phyloP scores from a whole-genome alignment of 2,329 filamentous ascomycete species.

The Cadophora sp. region DNA sequence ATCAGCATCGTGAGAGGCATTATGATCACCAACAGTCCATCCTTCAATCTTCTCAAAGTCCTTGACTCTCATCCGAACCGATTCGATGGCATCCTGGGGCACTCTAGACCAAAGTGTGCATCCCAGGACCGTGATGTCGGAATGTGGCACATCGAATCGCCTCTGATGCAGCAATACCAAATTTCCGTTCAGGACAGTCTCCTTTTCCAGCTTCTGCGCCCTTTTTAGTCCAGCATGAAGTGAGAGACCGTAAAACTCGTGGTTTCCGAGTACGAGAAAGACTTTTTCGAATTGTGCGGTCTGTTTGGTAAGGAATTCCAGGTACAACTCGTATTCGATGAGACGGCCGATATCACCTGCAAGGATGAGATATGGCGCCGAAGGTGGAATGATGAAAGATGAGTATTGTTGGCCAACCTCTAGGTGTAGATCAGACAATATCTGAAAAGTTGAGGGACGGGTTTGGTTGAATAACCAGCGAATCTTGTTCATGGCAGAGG shows the following conservation, averaged over 20 bases:
- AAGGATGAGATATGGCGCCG: constrained; percentile 54
- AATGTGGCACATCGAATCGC: constrained; percentile 48
- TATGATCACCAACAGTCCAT: constrained; percentile 28
- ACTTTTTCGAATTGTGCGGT: constrained; percentile 51
- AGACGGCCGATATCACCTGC: constrained; percentile 56
- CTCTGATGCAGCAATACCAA: constrained; percentile 51
- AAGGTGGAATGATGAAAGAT: constrained; percentile 48
- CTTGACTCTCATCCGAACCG: constrained; percentile 17
- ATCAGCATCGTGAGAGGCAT: constrained; percentile 36
- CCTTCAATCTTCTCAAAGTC: constrained; percentile 30
- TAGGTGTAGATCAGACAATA: constrained; percentile 53
- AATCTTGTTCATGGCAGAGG: constrained; percentile 16
- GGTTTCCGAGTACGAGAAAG: constrained; percentile 55
- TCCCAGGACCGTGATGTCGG: constrained; percentile 51
- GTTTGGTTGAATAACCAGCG: constrained; percentile 19
- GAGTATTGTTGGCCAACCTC: constrained; percentile 52
- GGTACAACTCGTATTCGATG: constrained; percentile 48
- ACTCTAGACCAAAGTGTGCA: constrained; percentile 59
- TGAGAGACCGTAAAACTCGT: constrained; percentile 52
- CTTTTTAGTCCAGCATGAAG: constrained; percentile 40
- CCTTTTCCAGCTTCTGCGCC: constrained; percentile 23
- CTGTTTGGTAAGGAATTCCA: constrained; percentile 51
- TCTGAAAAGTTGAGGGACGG: constrained; percentile 21
- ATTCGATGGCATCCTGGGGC: constrained; percentile 45
- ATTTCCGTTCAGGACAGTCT: constrained; percentile 27